Evolutionary conservation across 345 rosid species (phyloP).

Genomic region (Viola odorata): DNA sequence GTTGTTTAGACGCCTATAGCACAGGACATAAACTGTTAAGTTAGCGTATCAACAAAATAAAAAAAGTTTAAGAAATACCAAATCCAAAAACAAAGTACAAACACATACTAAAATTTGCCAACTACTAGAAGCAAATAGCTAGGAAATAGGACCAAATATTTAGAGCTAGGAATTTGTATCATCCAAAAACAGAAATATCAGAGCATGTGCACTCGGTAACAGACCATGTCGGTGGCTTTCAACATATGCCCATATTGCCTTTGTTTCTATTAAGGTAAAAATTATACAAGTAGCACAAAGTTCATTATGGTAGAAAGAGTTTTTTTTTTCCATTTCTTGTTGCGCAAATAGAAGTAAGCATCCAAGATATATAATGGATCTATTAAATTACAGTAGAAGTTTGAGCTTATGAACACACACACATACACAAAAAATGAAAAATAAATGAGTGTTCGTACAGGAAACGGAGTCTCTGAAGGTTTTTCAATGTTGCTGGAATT

Average conservation of each 20-base stretch:
- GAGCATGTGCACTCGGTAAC: neutral
- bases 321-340: neutral
- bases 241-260: neutral
- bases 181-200: neutral
- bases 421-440: conserved; percentile 2
- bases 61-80: neutral
- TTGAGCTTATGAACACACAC: neutral
- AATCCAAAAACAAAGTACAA: neutral
- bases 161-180: neutral
- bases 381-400: too few relatives aligned
- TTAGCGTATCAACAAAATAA: conserved; percentile 6
- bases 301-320: neutral
- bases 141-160: neutral
- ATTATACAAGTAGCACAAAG: neutral
- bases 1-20: conserved; percentile 71
- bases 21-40: conserved; percentile 16
- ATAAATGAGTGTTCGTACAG: conserved; percentile 43
- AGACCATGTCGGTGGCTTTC: too few relatives aligned
- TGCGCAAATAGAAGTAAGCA: neutral
- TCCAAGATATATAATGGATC: neutral
- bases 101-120: neutral
- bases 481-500: conserved; percentile 55
- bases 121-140: neutral
- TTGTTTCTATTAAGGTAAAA: neutral
- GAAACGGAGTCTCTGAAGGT: conserved; percentile 59